phyloP scores from a whole-genome alignment of 169 alveolate species.

The Amoebophrya sp. region DNA sequence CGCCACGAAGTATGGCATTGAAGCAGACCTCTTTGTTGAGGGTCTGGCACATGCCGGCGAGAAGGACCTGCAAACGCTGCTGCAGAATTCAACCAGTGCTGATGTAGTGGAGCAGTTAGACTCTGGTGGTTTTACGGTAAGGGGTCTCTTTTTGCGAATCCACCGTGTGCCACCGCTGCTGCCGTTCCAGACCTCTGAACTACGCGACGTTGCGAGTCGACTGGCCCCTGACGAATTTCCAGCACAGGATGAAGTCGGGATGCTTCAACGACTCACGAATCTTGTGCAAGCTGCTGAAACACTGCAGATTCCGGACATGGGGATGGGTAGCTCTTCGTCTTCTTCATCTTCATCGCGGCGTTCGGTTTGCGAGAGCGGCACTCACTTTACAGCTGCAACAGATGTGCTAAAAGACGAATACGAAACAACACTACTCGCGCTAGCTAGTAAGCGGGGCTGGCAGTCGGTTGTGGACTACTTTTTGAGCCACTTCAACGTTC shows the following conservation, averaged over 20 bases:
- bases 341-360: background rate
- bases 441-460: background rate
- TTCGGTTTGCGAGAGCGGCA: background rate
- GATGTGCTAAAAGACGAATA: background rate
- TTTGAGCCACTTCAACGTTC: background rate
- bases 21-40: background rate
- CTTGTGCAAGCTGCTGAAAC: background rate
- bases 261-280: background rate
- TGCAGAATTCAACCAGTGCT: background rate
- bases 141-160: background rate
- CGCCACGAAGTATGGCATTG: background rate
- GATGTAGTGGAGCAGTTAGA: background rate
- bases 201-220: background rate
- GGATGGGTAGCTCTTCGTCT: too few relatives aligned
- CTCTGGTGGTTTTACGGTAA: background rate
- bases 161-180: slow-evolving; percentile 10
- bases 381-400: background rate
- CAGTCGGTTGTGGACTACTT: background rate
- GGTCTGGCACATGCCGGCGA: background rate
- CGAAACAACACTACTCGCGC: background rate
- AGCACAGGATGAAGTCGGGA: background rate
- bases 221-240: background rate
- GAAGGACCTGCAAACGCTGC: background rate
- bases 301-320: background rate
- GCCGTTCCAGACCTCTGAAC: background rate